These are phyloP conservation scores for Fusarium drepaniforme DNA, from an alignment of 2,329 filamentous ascomycete species.

Conservation along the genomic window DNA sequence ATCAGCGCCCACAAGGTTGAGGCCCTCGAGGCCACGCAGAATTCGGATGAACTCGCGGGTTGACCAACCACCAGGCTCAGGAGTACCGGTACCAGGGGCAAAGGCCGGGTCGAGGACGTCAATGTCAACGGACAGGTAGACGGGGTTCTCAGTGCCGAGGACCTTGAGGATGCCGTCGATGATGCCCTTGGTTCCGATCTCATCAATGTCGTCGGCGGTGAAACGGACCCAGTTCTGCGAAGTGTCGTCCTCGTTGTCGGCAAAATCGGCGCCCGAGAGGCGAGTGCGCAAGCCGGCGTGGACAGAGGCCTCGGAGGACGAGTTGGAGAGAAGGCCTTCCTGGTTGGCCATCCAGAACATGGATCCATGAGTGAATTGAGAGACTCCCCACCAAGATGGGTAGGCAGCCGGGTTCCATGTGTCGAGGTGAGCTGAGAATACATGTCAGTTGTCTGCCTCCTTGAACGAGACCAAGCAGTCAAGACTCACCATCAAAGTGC, in stretches of 20 bases:
- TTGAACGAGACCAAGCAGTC: neutral
- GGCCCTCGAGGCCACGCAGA: conserved; percentile 80
- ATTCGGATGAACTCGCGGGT: conserved; percentile 89
- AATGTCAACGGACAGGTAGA: conserved; percentile 86
- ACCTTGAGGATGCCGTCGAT: conserved; percentile 77
- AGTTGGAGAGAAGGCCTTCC: conserved; percentile 82
- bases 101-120: conserved; percentile 82
- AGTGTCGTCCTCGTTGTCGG: conserved; percentile 79
- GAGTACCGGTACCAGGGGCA: conserved; percentile 84
- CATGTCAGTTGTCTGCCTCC: neutral
- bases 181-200: conserved; percentile 79
- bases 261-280: conserved; percentile 73
- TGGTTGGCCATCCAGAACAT: conserved; percentile 92
- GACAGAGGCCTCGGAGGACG: conserved; percentile 76
- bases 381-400: conserved; percentile 76
- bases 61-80: conserved; percentile 92
- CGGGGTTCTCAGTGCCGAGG: conserved; percentile 81
- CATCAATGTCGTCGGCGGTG: conserved; percentile 87
- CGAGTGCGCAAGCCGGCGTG: conserved; percentile 88
- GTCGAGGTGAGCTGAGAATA: conserved; percentile 72
- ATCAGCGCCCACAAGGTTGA: conserved; percentile 91
- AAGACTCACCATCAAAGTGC: conserved; percentile 73
- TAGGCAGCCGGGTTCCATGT: conserved; percentile 89
- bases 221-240: conserved; percentile 84
- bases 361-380: conserved; percentile 84